A percentile compares a stretch with the other conserved stretches of the same genome.
These are phyloP conservation scores for Aspergillus egyptiacus DNA, from an alignment of 495 filamentous ascomycete species.

Conservation along the genomic window DNA sequence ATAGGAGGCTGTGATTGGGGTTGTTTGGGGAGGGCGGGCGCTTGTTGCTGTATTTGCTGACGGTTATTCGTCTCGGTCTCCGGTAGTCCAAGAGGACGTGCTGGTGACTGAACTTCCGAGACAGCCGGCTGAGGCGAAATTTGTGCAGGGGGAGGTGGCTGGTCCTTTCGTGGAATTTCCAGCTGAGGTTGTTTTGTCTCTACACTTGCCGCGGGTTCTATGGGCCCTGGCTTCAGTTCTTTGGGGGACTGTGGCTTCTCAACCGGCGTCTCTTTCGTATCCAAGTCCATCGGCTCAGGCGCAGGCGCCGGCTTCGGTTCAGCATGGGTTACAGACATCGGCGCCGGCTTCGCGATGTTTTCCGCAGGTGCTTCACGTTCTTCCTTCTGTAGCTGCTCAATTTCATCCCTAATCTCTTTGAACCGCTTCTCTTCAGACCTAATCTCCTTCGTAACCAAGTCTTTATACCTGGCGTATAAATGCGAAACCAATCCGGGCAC, in stretches of 20 bases:
- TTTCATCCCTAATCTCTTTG: conserved; percentile 56
- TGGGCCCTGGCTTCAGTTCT: conserved; percentile 1
- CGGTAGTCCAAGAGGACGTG: conserved; percentile 7
- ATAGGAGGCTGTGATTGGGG: neutral
- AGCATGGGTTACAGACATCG: conserved; percentile 17
- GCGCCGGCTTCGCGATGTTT: conserved; percentile 5
- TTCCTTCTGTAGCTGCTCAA: conserved; percentile 59
- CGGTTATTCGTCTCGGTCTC: conserved; percentile 3
- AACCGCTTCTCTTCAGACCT: conserved; percentile 66
- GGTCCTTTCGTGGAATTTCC: conserved; percentile 16
- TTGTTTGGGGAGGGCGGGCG: neutral
- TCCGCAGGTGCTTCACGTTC: conserved; percentile 39
- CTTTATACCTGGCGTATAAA: conserved; percentile 69
- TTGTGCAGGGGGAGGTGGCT: neutral
- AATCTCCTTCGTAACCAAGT: conserved; percentile 61
- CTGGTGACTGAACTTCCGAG: neutral
- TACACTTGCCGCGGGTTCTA: conserved; percentile 12
- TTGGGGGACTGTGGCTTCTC: neutral
- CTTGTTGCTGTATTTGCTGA: conserved; percentile 6
- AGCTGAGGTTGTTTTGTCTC: conserved; percentile 20
- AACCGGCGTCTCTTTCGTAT: conserved; percentile 24
- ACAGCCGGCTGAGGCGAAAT: neutral
- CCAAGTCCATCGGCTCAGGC: conserved; percentile 36
- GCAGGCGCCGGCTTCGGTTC: conserved; percentile 18
- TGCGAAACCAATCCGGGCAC: conserved; percentile 63